These are phyloP conservation scores for Oxytropis ochrocephala DNA, from an alignment of 306 rosid species.

Conservation along the genomic window DNA sequence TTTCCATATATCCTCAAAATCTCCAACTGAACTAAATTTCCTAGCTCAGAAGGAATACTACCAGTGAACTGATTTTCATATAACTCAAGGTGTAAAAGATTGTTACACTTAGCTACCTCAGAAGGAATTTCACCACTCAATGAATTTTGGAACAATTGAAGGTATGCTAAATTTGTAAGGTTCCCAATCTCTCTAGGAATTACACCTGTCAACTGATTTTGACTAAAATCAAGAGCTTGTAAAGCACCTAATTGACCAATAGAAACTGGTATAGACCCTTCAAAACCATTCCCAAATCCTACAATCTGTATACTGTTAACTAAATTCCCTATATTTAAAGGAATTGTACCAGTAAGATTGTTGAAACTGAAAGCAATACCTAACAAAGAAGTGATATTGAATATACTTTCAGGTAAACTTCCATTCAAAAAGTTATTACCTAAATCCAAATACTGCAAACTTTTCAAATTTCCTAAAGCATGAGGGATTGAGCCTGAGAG, in stretches of 20 bases:
- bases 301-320: slow-evolving; percentile 33
- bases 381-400: slow-evolving; percentile 61
- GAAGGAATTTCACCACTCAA: slow-evolving; percentile 56
- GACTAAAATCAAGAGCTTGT: slow-evolving; percentile 52
- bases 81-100: slow-evolving; percentile 48
- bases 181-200: slow-evolving; percentile 61
- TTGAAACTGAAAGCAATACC: slow-evolving; percentile 37
- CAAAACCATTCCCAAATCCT: slow-evolving; percentile 44
- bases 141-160: slow-evolving; percentile 41
- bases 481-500: slow-evolving; percentile 64
- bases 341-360: slow-evolving; percentile 58
- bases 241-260: slow-evolving; percentile 45
- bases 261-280: slow-evolving; percentile 62
- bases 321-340: slow-evolving; percentile 50
- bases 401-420: slow-evolving; percentile 62
- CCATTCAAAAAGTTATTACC: slow-evolving; percentile 49
- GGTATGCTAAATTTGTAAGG: slow-evolving; percentile 38
- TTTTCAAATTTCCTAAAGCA: slow-evolving; percentile 45
- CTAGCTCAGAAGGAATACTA: slow-evolving; percentile 62
- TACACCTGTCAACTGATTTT: slow-evolving; percentile 54
- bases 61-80: slow-evolving; percentile 46
- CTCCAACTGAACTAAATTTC: slow-evolving; percentile 46
- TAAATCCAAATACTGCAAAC: slow-evolving; percentile 43
- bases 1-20: slow-evolving; percentile 41
- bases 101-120: slow-evolving; percentile 48